A percentile compares a stretch with the other conserved stretches of the same genome.
Evolutionary conservation across 768 basidiomycete genomes (phyloP).

Genomic region (Mycena indigotica): DNA sequence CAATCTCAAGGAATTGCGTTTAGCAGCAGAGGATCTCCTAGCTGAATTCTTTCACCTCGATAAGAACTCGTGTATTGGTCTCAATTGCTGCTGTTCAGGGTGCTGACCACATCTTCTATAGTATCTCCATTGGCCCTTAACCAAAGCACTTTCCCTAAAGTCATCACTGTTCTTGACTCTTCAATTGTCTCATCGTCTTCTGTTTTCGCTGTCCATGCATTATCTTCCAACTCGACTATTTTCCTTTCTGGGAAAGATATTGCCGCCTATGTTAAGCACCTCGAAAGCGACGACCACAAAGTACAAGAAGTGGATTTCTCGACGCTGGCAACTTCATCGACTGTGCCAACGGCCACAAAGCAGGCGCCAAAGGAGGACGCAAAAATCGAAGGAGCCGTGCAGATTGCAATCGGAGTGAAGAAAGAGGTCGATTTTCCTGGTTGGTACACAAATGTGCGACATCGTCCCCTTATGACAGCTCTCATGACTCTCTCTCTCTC

Average conservation of each 20-base stretch:
- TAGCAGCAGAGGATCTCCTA: conserved; percentile 85
- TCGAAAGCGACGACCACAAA: conserved; percentile 68
- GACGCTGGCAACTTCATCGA: conserved; percentile 47
- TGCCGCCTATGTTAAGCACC: conserved; percentile 64
- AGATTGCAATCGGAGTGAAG: conserved; percentile 92
- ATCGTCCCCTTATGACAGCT: background rate
- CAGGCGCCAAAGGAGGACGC: conserved; percentile 65
- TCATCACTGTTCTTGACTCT: conserved; percentile 75
- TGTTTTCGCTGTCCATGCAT: conserved; percentile 75
- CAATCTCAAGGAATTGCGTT: conserved; percentile 81
- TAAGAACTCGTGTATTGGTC: conserved; percentile 82
- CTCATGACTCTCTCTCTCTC: conserved; percentile 1
- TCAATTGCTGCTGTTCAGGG: conserved; percentile 3
- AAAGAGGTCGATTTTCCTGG: conserved; percentile 93
- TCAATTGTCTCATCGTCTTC: conserved; percentile 72
- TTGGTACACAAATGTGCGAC: conserved; percentile 88
- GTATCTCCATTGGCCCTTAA: conserved; percentile 83
- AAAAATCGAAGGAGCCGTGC: conserved; percentile 84
- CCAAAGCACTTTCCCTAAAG: conserved; percentile 63
- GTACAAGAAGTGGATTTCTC: conserved; percentile 76
- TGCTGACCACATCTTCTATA: conserved; percentile 33
- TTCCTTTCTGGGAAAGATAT: conserved; percentile 83
- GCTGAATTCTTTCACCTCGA: conserved; percentile 80
- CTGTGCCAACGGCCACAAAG: conserved; percentile 41
- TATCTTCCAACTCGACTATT: conserved; percentile 68